Evolutionary conservation across 192 early-diverging fungal genomes (phyloP).

Genomic region (Entrophospora sp.): DNA sequence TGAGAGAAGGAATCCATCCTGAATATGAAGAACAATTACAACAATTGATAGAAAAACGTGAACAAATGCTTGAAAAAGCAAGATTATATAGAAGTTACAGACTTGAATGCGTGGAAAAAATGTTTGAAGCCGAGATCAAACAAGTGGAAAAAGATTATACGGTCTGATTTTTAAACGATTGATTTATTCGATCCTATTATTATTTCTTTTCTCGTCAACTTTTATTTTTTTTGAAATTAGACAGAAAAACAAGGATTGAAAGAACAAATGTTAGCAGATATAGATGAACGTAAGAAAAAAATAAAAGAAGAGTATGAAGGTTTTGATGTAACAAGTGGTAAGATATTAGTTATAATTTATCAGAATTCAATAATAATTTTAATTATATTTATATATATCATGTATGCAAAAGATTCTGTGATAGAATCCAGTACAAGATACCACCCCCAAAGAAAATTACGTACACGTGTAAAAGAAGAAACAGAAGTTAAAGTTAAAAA

Average conservation of each 20-base stretch:
- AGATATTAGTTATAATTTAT: too few relatives aligned
- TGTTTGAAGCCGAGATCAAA: slow-evolving; percentile 43
- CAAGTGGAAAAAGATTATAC: slow-evolving; percentile 51
- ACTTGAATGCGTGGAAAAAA: slow-evolving; percentile 46
- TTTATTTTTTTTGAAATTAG: slow-evolving; percentile 17
- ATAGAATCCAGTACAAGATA: background rate
- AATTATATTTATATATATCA: too few relatives aligned
- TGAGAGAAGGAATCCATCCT: slow-evolving; percentile 33
- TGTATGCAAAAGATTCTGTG: background rate
- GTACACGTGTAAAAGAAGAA: background rate
- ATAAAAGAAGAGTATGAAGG: slow-evolving; percentile 73
- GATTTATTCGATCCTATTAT: too few relatives aligned
- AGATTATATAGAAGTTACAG: slow-evolving; percentile 54
- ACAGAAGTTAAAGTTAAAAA: slow-evolving; percentile 4
- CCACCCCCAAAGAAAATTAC: slow-evolving; percentile 7
- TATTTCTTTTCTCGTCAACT: background rate
- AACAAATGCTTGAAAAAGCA: slow-evolving; percentile 37
- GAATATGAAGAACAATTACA: slow-evolving; percentile 51
- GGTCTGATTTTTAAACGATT: too few relatives aligned
- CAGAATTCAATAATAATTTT: too few relatives aligned
- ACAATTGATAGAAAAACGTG: slow-evolving; percentile 45
- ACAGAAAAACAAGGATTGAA: slow-evolving; percentile 54
- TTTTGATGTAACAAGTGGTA: slow-evolving; percentile 55
- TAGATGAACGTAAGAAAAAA: slow-evolving; percentile 66
- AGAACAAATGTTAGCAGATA: slow-evolving; percentile 56